Percentiles rank a stretch among this genome's conserved stretches.
These are phyloP conservation scores for Lagenidium sp. DNA, from an alignment of 352 stramenopile species.

Conservation along the genomic window DNA sequence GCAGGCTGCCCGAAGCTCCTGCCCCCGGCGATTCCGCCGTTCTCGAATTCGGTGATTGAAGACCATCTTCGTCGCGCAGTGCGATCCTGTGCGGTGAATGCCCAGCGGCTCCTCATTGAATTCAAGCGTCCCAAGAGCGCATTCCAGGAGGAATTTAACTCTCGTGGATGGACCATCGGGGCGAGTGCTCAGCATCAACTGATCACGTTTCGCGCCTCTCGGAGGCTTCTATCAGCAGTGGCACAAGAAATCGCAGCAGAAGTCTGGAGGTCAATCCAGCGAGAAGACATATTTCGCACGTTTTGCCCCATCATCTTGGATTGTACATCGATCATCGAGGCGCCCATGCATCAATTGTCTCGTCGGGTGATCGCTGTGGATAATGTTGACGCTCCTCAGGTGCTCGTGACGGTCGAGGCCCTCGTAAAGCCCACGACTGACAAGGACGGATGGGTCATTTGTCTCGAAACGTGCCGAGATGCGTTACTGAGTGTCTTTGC, in stretches of 20 bases:
- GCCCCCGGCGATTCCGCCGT: neutral
- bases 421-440: constrained; percentile 11
- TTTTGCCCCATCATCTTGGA: constrained; percentile 50
- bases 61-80: constrained; percentile 20
- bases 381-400: too few relatives aligned
- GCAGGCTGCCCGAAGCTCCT: too few relatives aligned
- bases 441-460: constrained; percentile 28
- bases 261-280: constrained; percentile 40
- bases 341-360: too few relatives aligned
- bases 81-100: constrained; percentile 19
- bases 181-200: constrained; percentile 25
- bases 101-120: constrained; percentile 20
- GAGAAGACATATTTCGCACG: constrained; percentile 52
- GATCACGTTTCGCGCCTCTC: constrained; percentile 36
- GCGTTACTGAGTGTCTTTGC: constrained; percentile 38
- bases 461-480: constrained; percentile 41
- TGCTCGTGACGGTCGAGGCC: constrained; percentile 36
- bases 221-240: constrained; percentile 10
- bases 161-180: constrained; percentile 35
- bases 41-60: constrained; percentile 11
- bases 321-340: constrained; percentile 22
- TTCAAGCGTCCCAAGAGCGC: constrained; percentile 10
- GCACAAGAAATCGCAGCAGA: constrained; percentile 24
- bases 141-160: constrained; percentile 27
- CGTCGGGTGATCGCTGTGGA: too few relatives aligned